Base-by-base conservation (phyloP, 805 yeast genomes). In the Sugiyamaella marilandica region DNA sequence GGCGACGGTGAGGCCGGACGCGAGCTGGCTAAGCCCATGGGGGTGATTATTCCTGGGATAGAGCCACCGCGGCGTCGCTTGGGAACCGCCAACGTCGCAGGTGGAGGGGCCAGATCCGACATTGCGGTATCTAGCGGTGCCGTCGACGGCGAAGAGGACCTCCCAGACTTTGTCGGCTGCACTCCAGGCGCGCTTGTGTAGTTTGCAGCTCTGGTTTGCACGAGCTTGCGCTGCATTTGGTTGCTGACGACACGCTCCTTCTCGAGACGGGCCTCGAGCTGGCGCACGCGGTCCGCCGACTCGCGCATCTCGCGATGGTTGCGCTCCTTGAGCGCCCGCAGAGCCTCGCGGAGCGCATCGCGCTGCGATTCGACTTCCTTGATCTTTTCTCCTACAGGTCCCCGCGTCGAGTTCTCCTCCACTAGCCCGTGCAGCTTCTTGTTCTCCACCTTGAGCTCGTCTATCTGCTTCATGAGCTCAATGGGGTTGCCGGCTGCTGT, bases 301-400 rank as follows among this genome's bases (percentile, higher is more conserved):
- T 64, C 63, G 26, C 61, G 53, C 39, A 65, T 62, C 50, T 72
- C 74, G 19, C 68, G 66, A 51, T 67, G 71, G 49, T 70, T 68
- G 33, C 74, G 65, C 50, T 70, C 74, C 11, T 71, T 60, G 50
- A 72, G 56, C 2, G 74, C 61, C n/a, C 74, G 65, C 26, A 72
- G 56, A 2, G 75, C 72, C 44, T 70, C 70, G 48, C 72, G 66
- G 24, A 72, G 60, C 10, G 70, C 75, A 36, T 64, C 64, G 26
- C 75, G 63, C 57, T 72, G 75, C 10, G 57, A 29, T 41, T 65
- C 69, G 21, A 68, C 65, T 2, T 62, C 57, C 46, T 59, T 61
- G 50, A 69, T 61, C 47, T 70, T 68, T 19, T 66, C 69, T n/a
- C 68, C 64, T 10, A 67, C 55, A 5, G 69, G 68, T 4, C 71